Evolutionary conservation across 1,139 yeast genomes (phyloP), one percentile per base, ranked within the genome.

Genomic region (Hanseniaspora sp.): DNA sequence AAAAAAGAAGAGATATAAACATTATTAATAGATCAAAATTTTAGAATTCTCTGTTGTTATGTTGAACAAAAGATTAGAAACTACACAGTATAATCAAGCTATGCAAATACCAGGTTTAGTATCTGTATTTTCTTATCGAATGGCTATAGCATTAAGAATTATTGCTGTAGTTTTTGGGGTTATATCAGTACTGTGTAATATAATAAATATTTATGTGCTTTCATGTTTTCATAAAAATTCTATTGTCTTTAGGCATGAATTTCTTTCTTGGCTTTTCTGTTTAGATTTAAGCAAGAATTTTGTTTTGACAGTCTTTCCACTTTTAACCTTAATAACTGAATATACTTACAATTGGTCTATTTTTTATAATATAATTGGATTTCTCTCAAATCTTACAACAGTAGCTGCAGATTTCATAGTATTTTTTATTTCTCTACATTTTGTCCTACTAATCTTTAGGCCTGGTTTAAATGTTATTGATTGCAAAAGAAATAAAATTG

Each of bases 391-490:
- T 1, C 74, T 81, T 42, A 77, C 90, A 35, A 83, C 86, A 33
- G 95, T 87, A 67, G 95, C 95, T 15, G 88, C 94, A 1, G 96
- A 88, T 68, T 67, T 86, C 46, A 94, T 95, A 30, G 88, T 88
- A 51, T 70, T 87, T 46, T 76, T 86, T 37, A 83, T 88, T 68
- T 95, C 96, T 1, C 68, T 87, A 23, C 96, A 88, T 67, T 83
- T 92, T 7, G 87, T 82, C 43, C 67, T 88, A 46, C 71, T 87
- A 35, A 83, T 88, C 18, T 86, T 86, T 66, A 72, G 72, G 58
- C 87, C 94, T 0, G 72, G 74, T 52, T 73, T 74, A 56, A 75
- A 73, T 58, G 75, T 76, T 61, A 70, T 71, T 38, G 69, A 71
- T 61, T 64, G 69, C 45, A 66, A 64, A 45, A 68, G 72, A 12